phyloP scores from a whole-genome alignment of 2,329 filamentous ascomycete genomes.

The Diaporthe sp. region DNA sequence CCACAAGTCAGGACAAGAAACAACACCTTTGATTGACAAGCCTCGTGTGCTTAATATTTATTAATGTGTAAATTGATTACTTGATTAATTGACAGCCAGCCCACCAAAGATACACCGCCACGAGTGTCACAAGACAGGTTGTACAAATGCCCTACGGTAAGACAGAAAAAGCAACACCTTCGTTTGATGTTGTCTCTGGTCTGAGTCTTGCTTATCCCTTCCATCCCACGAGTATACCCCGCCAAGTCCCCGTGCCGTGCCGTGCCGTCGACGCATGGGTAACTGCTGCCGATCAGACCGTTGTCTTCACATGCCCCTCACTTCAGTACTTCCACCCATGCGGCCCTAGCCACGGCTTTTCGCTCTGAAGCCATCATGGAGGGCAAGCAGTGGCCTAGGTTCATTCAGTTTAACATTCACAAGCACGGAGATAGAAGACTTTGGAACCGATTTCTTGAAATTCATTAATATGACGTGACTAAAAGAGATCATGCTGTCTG shows the following conservation, averaged over 20 bases:
- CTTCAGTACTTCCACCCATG: no score
- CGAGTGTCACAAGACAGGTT: not conserved
- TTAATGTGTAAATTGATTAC: not conserved
- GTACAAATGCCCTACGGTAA: not conserved
- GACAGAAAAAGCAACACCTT: not conserved
- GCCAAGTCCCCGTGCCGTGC: conserved; percentile 14
- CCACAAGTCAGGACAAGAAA: not conserved
- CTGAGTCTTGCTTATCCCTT: not conserved
- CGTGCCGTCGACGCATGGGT: not conserved
- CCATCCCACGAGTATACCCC: not conserved
- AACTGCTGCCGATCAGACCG: not conserved
- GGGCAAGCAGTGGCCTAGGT: no score
- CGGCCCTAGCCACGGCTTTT: no score
- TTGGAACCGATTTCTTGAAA: not conserved
- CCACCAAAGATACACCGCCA: no score
- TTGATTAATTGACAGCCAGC: not conserved
- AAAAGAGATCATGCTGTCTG: conserved; percentile 15
- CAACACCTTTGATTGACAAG: not conserved
- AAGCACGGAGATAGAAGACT: not conserved
- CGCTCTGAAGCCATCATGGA: no score
- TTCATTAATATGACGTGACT: conserved; percentile 22
- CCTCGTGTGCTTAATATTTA: not conserved
- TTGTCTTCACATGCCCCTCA: not conserved
- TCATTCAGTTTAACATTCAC: not conserved
- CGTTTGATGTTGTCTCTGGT: not conserved